Conservation (phyloP, 208 protist genomes). For the Trypanosomatidae sp. region DNA sequence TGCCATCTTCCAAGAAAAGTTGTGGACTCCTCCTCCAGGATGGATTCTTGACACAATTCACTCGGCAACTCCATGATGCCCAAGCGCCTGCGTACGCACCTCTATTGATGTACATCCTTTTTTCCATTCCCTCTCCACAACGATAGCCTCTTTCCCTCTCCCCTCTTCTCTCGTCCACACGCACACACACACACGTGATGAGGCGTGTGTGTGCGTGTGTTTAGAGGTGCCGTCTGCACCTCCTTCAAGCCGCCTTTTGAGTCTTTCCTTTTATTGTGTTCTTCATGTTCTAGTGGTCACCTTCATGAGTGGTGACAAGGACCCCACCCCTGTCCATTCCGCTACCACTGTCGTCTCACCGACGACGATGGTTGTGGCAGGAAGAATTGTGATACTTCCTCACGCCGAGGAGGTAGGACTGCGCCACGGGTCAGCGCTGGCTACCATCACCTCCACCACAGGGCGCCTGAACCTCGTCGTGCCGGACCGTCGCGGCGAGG, state of each 20-base stretch:
- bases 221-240: neutral
- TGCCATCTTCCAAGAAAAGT: neutral
- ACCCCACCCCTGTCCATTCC: neutral
- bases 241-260: neutral
- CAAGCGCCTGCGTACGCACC: neutral
- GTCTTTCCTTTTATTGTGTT: neutral
- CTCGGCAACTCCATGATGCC: neutral
- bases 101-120: neutral
- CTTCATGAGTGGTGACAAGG: neutral
- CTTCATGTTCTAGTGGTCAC: neutral
- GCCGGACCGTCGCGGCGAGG: neutral
- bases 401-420: slow-evolving; percentile 53
- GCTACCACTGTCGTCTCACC: neutral
- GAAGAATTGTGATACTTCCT: slow-evolving; percentile 10
- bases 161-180: neutral
- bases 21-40: neutral
- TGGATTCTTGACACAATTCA: neutral
- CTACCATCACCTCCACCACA: slow-evolving; percentile 38
- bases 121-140: neutral
- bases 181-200: neutral
- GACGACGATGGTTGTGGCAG: neutral
- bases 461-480: slow-evolving; percentile 22
- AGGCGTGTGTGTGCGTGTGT: neutral
- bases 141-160: no score
- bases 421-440: slow-evolving; percentile 13